Conservation (phyloP, 441 rosid genomes). For the Macaranga tanarius region DNA sequence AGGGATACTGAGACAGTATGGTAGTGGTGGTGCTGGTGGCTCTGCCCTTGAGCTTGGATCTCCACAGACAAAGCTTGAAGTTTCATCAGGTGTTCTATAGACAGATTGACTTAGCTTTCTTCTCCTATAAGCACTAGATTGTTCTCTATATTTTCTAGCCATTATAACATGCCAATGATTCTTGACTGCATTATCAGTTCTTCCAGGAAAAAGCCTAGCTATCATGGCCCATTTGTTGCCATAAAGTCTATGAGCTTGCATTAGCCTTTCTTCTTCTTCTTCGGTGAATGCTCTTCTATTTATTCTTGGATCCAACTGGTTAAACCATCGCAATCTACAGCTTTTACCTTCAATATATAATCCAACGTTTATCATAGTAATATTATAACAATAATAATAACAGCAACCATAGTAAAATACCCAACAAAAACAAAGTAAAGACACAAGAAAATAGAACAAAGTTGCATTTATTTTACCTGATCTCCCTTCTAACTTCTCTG, state of each 20-base stretch:
- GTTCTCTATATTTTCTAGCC: constrained; percentile 82
- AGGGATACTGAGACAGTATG: constrained; percentile 25
- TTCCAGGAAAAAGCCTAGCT: constrained; percentile 81
- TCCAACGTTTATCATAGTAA: neutral
- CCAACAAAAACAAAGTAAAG: neutral
- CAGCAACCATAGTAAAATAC: neutral
- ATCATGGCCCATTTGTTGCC: constrained; percentile 97
- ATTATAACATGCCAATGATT: constrained; percentile 90
- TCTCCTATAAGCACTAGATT: constrained; percentile 64
- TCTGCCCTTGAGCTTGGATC: constrained; percentile 18
- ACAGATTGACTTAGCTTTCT: constrained; percentile 51
- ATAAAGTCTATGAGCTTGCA: constrained; percentile 79
- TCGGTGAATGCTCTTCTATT: constrained; percentile 73
- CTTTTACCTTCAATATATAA: constrained; percentile 56
- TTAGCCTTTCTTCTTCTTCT: constrained; percentile 80
- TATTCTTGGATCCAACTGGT: constrained; percentile 84
- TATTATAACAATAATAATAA: neutral
- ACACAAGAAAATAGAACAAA: neutral
- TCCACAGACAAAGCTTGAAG: constrained; percentile 31
- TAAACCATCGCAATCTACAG: constrained; percentile 85
- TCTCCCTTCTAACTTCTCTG: constrained; percentile 79
- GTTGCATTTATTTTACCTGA: constrained; percentile 48
- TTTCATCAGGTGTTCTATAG: constrained; percentile 36
- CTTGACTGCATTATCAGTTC: constrained; percentile 88
- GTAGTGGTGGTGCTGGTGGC: constrained; percentile 19